phyloP scores from a whole-genome alignment of 2,329 filamentous ascomycete species.

The Juglanconis oblonga region DNA sequence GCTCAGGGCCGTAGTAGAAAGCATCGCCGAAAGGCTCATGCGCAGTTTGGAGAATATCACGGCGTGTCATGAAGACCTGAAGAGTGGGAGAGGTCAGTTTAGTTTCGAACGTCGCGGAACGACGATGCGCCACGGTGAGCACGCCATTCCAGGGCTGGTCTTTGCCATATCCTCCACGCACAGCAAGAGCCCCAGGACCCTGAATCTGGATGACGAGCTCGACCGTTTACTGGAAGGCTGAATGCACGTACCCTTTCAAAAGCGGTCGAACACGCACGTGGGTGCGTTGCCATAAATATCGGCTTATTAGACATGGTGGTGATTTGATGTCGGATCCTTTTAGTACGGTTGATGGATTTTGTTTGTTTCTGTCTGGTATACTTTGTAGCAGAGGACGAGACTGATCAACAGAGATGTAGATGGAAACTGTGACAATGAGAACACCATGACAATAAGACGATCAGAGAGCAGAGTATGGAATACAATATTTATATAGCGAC shows the following conservation, averaged over 20 bases:
- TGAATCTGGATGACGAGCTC: conserved; percentile 1
- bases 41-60: conserved; percentile 74
- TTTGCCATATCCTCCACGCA: conserved; percentile 8
- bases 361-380: neutral
- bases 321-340: conserved; percentile 4
- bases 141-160: conserved; percentile 14
- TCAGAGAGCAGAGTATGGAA: conserved; percentile 3
- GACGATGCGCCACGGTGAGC: conserved; percentile 12
- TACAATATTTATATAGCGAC: conserved; percentile 16
- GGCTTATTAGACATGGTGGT: conserved; percentile 69
- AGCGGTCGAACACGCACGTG: conserved; percentile 90
- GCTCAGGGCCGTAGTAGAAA: conserved; percentile 93
- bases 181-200: conserved; percentile 6
- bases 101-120: neutral
- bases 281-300: conserved; percentile 92
- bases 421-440: neutral
- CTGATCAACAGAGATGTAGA: neutral
- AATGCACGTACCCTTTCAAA: conserved; percentile 77
- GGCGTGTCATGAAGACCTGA: conserved; percentile 94
- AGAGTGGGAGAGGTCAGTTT: neutral
- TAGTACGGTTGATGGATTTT: too few species aligned
- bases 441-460: neutral
- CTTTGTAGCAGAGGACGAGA: neutral
- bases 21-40: conserved; percentile 97
- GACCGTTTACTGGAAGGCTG: conserved; percentile 3